phyloP scores from a whole-genome alignment of 1,139 yeast species.

The Nakaseomyces uthaithaninus region DNA sequence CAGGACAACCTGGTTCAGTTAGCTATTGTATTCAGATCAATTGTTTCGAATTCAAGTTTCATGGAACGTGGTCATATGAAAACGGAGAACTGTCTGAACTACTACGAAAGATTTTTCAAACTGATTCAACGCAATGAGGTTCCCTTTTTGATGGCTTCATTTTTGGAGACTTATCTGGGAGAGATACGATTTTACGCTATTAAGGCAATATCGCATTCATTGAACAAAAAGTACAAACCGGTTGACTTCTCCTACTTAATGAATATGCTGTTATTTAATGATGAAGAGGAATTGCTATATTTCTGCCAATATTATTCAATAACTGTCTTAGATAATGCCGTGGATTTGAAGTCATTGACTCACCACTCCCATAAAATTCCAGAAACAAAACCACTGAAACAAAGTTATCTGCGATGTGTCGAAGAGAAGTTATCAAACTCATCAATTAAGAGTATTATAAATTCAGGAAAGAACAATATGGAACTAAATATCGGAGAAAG shows the following conservation, averaged over 20 bases:
- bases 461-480: slow-evolving; percentile 33
- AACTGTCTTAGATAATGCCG: slow-evolving; percentile 37
- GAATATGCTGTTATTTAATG: slow-evolving; percentile 58
- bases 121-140: slow-evolving; percentile 44
- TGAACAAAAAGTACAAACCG: slow-evolving; percentile 66
- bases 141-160: slow-evolving; percentile 65
- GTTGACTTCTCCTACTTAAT: slow-evolving; percentile 43
- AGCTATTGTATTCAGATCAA: slow-evolving; percentile 60
- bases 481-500: slow-evolving; percentile 1
- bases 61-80: slow-evolving; percentile 50
- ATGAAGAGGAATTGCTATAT: slow-evolving; percentile 41
- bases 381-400: slow-evolving; percentile 42
- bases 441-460: slow-evolving; percentile 29
- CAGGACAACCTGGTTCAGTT: slow-evolving; percentile 53
- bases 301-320: slow-evolving; percentile 64
- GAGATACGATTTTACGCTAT: slow-evolving; percentile 72
- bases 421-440: slow-evolving; percentile 39
- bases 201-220: slow-evolving; percentile 56
- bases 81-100: slow-evolving; percentile 53
- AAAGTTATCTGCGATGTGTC: slow-evolving; percentile 48
- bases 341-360: slow-evolving; percentile 53
- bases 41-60: slow-evolving; percentile 57
- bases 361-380: slow-evolving; percentile 38
- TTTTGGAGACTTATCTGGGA: slow-evolving; percentile 73
- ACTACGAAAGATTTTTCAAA: slow-evolving; percentile 60